These are phyloP conservation scores for Pisolithus tinctorius DNA, from an alignment of 768 basidiomycete genomes.

Conservation along the genomic window DNA sequence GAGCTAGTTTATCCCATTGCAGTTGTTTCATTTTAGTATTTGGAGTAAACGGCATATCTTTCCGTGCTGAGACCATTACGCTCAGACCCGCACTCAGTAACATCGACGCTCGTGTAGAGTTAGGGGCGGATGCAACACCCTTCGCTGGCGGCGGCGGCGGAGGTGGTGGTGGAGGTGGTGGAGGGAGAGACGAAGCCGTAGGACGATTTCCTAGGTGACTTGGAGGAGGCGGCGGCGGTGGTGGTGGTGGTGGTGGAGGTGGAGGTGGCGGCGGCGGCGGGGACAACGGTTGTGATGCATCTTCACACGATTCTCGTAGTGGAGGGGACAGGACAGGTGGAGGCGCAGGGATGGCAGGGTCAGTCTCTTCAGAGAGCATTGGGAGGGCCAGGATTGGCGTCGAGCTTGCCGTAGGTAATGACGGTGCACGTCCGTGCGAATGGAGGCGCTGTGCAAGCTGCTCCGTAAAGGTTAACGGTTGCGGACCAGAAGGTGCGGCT, in stretches of 20 bases:
- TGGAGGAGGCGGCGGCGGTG: conserved; percentile 32
- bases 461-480: conserved; percentile 50
- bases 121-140: conserved; percentile 28
- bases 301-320: background rate
- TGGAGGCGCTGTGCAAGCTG: conserved; percentile 55
- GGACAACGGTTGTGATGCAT: conserved; percentile 8
- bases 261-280: conserved; percentile 23
- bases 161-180: conserved; percentile 23
- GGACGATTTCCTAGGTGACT: conserved; percentile 25
- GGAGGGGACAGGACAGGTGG: conserved; percentile 21
- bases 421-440: conserved; percentile 38
- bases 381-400: conserved; percentile 26
- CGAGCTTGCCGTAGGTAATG: conserved; percentile 32
- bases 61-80: conserved; percentile 57
- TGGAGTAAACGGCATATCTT: conserved; percentile 80
- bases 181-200: conserved; percentile 18
- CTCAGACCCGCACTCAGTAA: conserved; percentile 53
- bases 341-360: conserved; percentile 18
- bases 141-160: conserved; percentile 26
- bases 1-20: conserved; percentile 98
- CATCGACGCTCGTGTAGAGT: conserved; percentile 54
- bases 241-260: conserved; percentile 24
- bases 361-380: conserved; percentile 35
- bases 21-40: conserved; percentile 94
- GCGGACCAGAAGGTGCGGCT: conserved; percentile 30